These are phyloP conservation scores for Hypoxylon trugodes DNA, from an alignment of 495 filamentous ascomycete genomes.

Conservation along the genomic window DNA sequence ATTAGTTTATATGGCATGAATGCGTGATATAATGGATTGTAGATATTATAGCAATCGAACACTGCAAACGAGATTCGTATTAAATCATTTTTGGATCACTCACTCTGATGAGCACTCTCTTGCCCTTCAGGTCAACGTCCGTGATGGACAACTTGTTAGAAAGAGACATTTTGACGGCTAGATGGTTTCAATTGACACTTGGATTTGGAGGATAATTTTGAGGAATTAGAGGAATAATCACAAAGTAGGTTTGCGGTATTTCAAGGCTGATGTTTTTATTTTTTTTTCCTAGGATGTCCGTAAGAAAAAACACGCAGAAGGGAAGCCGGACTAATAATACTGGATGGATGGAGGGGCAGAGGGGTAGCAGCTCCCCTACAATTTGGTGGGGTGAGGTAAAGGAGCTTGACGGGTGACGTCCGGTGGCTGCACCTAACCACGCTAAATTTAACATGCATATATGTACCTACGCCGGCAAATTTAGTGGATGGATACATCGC, in stretches of 20 bases:
- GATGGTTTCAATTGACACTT: constrained; percentile 25
- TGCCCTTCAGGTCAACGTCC: constrained; percentile 95
- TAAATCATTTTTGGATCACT: constrained; percentile 45
- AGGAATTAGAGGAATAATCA: constrained; percentile 5
- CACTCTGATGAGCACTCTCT: constrained; percentile 96
- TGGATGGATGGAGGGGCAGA: constrained; percentile 23
- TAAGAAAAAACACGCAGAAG: constrained; percentile 32
- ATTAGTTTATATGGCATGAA: constrained; percentile 3
- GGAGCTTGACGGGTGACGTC: constrained; percentile 36
- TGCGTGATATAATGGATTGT: constrained; percentile 1
- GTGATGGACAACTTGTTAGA: constrained; percentile 97
- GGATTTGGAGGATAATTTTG: not conserved
- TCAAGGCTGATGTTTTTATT: constrained; percentile 15
- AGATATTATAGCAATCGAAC: not conserved
- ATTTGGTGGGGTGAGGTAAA: constrained; percentile 39
- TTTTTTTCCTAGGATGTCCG: constrained; percentile 22
- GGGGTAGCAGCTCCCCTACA: constrained; percentile 11
- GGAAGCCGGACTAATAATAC: constrained; percentile 29
- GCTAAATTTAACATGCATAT: constrained; percentile 6
- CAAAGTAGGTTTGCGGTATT: constrained; percentile 35
- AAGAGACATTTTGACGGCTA: constrained; percentile 82
- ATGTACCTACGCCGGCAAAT: constrained; percentile 25
- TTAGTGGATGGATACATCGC: constrained; percentile 22
- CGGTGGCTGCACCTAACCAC: constrained; percentile 19
- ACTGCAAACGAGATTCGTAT: not conserved